These are phyloP conservation scores for Retiboletus flavoniger DNA, from an alignment of 1,284 basidiomycete genomes.

Conservation along the genomic window DNA sequence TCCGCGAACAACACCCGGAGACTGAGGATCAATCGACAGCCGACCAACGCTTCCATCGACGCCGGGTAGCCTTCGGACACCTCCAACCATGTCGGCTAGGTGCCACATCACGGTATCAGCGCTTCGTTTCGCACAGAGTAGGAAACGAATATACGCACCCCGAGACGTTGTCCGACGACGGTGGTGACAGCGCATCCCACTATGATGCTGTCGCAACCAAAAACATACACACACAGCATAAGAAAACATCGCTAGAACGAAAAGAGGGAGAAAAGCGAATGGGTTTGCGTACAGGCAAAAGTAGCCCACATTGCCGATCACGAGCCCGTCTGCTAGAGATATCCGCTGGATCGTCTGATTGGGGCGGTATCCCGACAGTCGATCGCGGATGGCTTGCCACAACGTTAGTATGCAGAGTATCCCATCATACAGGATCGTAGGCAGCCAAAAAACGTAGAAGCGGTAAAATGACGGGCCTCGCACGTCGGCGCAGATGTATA, in stretches of 20 bases:
- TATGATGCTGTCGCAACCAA: not conserved
- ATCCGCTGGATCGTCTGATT: not conserved
- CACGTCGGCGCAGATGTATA: not conserved
- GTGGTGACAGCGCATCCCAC: not conserved
- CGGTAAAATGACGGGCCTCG: not conserved
- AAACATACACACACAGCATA: not conserved
- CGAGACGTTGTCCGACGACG: slow-evolving; percentile 1
- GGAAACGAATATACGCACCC: not conserved
- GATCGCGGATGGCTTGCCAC: not conserved
- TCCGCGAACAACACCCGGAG: slow-evolving; percentile 1
- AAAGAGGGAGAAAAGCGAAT: no score
- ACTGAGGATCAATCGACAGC: slow-evolving; percentile 7
- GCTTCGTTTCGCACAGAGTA: no score
- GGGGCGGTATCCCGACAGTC: not conserved
- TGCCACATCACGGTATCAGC: not conserved
- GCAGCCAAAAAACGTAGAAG: not conserved
- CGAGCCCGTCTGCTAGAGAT: not conserved
- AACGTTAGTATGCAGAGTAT: not conserved
- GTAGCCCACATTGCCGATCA: not conserved
- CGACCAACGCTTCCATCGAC: not conserved
- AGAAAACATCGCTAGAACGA: not conserved
- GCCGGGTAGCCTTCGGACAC: not conserved
- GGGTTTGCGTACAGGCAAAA: not conserved
- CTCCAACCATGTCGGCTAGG: not conserved
- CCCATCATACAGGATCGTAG: not conserved